Base-by-base conservation (phyloP, 1,284 basidiomycete genomes). In the Tylopilus sp. region DNA sequence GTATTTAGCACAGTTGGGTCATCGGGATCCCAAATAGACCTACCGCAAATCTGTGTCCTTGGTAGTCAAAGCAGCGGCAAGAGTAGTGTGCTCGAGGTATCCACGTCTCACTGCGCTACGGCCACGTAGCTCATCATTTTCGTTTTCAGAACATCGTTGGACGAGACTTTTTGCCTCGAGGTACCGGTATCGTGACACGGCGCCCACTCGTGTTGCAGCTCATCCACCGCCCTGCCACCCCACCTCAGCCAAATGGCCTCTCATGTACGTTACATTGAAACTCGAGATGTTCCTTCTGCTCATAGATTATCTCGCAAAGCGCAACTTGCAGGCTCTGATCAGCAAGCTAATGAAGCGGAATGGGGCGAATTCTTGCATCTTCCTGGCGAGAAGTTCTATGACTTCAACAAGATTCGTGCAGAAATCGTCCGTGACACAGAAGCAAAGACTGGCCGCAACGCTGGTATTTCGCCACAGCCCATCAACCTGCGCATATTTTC, bases 351-450 rank as follows among this genome's bases (percentile, higher is more conserved):
- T 79, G 85, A 90, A 66, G 91, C 98, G 74, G 97, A 99, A 82
- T 99, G 97, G 97, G 97, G 97, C 77, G 97, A 99, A 83, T 99
- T 99, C 86, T 84, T 99, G 54, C 96, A 98, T 79, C 87, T 98
- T 56, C 96, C 97, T 1, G 94, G 94, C 63, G 95, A 99, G 83
- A 99, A 99, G 82, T 98, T 99, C 84, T 93, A 92, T 80, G 97
- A 99, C 83, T 99, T 99, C 82, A 86, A 90, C 83, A 97, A 98
- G 86, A 98, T 99, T 77, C 88, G 97, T 68, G 95, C 94, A 57
- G 97, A 99, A 82, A 99, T 99, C 74, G 89, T 98, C 41, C 91
- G 92, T 67, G 97, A 99, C 79, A 99, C 97, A 2, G 97, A 99
- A 77, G 93, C 95, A 66, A 98, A 98, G 88, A 99, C 97, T 1